These are phyloP conservation scores for Endocalyx cinctus DNA, from an alignment of 2,329 filamentous ascomycete species.

Conservation along the genomic window DNA sequence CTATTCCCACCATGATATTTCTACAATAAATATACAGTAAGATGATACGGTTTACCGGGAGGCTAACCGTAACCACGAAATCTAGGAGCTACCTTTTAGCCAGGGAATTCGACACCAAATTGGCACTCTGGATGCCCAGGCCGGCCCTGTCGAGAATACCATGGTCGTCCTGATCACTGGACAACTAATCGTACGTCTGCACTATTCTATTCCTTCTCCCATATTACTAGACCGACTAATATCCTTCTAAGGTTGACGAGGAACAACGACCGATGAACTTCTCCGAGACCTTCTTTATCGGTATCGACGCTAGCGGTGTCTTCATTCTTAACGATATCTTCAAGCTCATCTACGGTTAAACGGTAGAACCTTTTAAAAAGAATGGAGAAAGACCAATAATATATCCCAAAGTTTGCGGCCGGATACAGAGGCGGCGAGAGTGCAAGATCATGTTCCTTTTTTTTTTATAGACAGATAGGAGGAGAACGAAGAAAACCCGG, in stretches of 20 bases:
- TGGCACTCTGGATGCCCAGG: slow-evolving; percentile 78
- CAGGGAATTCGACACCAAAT: slow-evolving; percentile 78
- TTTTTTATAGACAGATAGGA: too few relatives aligned
- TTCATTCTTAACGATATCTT: slow-evolving; percentile 96
- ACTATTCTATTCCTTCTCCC: not conserved
- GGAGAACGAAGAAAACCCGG: too few relatives aligned
- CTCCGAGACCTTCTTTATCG: slow-evolving; percentile 82
- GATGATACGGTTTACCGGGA: too few relatives aligned
- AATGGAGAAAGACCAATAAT: slow-evolving; percentile 1
- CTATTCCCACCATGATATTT: too few relatives aligned
- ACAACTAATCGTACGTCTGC: slow-evolving; percentile 64
- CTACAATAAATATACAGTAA: too few relatives aligned
- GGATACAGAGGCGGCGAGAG: too few relatives aligned
- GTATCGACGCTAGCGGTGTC: slow-evolving; percentile 44
- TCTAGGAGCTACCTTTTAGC: slow-evolving; percentile 19
- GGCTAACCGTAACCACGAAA: too few relatives aligned
- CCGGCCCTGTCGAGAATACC: slow-evolving; percentile 59
- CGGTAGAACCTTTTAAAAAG: not conserved
- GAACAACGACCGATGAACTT: slow-evolving; percentile 86
- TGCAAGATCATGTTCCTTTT: too few relatives aligned
- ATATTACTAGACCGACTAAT: slow-evolving; percentile 6
- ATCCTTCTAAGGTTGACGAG: slow-evolving; percentile 92
- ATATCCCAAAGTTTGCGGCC: too few relatives aligned
- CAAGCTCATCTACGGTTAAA: slow-evolving; percentile 71
- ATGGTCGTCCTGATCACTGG: slow-evolving; percentile 89